Percentiles rank a stretch among this genome's conserved stretches.
These are phyloP conservation scores for Penicillium paneum DNA, from an alignment of 2,329 filamentous ascomycete genomes.

Conservation along the genomic window DNA sequence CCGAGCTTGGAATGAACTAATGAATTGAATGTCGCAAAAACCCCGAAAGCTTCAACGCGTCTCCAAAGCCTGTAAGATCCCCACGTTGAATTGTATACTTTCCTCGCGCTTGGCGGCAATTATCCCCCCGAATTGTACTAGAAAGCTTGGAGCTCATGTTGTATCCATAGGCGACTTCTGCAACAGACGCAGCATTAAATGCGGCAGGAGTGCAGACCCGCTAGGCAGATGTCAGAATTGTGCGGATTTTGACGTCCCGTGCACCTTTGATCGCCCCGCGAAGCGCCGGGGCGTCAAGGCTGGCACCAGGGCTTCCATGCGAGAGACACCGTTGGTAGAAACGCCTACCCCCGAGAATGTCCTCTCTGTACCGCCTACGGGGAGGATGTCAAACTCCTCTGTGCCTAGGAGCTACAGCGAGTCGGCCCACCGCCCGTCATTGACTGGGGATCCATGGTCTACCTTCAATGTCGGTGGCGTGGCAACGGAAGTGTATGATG, in stretches of 20 bases:
- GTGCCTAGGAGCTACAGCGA: slow-evolving; percentile 18
- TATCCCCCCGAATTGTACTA: background rate
- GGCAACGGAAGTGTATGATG: slow-evolving; percentile 18
- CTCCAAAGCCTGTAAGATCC: slow-evolving; percentile 26
- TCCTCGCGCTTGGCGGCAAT: slow-evolving; percentile 9
- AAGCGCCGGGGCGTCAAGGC: slow-evolving; percentile 39
- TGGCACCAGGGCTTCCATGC: slow-evolving; percentile 10
- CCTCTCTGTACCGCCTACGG: background rate
- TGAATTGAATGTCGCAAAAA: slow-evolving; percentile 27
- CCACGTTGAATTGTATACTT: slow-evolving; percentile 9
- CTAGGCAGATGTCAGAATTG: slow-evolving; percentile 50
- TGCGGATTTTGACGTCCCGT: slow-evolving; percentile 49
- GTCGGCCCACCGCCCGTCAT: slow-evolving; percentile 10
- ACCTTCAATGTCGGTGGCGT: slow-evolving; percentile 19
- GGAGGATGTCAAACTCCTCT: slow-evolving; percentile 15
- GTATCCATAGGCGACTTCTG: slow-evolving; percentile 46
- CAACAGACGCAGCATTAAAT: slow-evolving; percentile 49
- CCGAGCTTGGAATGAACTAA: slow-evolving; percentile 10
- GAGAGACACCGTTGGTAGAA: slow-evolving; percentile 9
- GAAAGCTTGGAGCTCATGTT: slow-evolving; percentile 7
- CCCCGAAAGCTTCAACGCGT: slow-evolving; percentile 28
- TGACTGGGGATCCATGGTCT: slow-evolving; percentile 20
- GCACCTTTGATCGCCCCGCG: slow-evolving; percentile 48
- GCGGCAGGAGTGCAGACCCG: slow-evolving; percentile 36
- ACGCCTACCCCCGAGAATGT: slow-evolving; percentile 1